phyloP scores from a whole-genome alignment of 2,329 filamentous ascomycete species.

The Kalaharituber pfeilii region DNA sequence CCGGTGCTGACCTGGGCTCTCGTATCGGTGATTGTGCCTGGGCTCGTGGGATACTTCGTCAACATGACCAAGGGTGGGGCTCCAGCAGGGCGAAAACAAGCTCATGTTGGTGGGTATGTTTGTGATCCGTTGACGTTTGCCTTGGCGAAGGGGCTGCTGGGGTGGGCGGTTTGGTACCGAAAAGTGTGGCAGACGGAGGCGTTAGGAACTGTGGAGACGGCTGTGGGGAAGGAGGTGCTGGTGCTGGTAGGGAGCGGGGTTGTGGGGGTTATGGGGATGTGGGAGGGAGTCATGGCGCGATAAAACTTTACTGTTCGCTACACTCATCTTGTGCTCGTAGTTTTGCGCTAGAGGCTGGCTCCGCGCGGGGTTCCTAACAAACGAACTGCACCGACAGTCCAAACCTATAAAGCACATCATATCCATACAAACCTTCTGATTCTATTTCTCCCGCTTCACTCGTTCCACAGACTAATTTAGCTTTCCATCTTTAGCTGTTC shows the following conservation, averaged over 20 bases:
- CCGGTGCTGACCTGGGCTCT: conserved; percentile 59
- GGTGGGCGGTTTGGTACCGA: conserved; percentile 64
- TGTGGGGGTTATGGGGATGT: background rate
- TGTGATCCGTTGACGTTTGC: conserved; percentile 84
- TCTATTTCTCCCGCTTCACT: no score
- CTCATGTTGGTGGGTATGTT: conserved; percentile 40
- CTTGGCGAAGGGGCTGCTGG: conserved; percentile 65
- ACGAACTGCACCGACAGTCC: no score
- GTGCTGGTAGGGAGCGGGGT: background rate
- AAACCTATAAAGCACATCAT: no score
- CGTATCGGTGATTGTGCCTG: conserved; percentile 54
- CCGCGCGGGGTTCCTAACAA: no score
- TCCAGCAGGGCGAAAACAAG: conserved; percentile 22
- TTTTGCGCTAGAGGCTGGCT: no score
- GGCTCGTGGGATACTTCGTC: conserved; percentile 68
- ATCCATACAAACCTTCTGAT: no score
- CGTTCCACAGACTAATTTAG: no score
- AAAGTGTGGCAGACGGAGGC: conserved; percentile 50
- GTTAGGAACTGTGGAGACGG: conserved; percentile 55
- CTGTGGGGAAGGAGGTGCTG: conserved; percentile 44
- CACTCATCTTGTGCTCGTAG: no score
- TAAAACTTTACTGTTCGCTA: no score
- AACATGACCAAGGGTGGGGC: conserved; percentile 45
- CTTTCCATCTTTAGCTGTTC: no score
- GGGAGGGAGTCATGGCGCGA: background rate